Evolutionary conservation across 371 early-diverging fungal genomes (phyloP).

Genomic region (Mucor racemosus): DNA sequence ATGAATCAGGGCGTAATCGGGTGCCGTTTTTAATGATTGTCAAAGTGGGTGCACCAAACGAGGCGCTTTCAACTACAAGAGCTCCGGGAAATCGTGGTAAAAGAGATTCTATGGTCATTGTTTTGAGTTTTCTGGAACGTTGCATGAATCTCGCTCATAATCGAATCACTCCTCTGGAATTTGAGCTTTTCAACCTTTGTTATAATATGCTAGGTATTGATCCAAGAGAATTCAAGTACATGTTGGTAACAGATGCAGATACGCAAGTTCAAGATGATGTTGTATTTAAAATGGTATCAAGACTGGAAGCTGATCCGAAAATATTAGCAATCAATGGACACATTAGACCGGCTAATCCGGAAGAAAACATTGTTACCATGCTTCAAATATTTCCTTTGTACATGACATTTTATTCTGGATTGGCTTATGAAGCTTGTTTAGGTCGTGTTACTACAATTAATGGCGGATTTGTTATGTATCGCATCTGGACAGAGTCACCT

Average conservation of each 20-base stretch:
- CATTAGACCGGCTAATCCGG: slow-evolving; percentile 53
- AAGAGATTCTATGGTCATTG: slow-evolving; percentile 47
- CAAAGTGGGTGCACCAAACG: slow-evolving; percentile 41
- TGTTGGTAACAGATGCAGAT: slow-evolving; percentile 54
- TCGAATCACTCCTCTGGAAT: slow-evolving; percentile 49
- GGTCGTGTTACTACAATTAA: slow-evolving; percentile 45
- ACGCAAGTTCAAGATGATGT: slow-evolving; percentile 47
- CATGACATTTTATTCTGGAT: slow-evolving; percentile 41
- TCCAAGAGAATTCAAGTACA: slow-evolving; percentile 51
- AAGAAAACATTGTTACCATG: slow-evolving; percentile 52
- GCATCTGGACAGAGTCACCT: slow-evolving; percentile 41
- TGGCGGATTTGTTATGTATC: slow-evolving; percentile 53
- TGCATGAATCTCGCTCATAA: slow-evolving; percentile 50
- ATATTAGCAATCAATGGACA: slow-evolving; percentile 56
- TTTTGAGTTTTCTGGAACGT: slow-evolving; percentile 49
- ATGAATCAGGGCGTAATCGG: slow-evolving; percentile 51
- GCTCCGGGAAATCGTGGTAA: slow-evolving; percentile 54
- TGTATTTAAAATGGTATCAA: slow-evolving; percentile 32
- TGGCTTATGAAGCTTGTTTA: slow-evolving; percentile 52
- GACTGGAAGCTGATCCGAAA: slow-evolving; percentile 42
- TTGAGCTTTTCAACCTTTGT: slow-evolving; percentile 52
- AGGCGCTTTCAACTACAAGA: slow-evolving; percentile 11
- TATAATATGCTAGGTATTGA: slow-evolving; percentile 53
- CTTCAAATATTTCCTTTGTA: slow-evolving; percentile 55
- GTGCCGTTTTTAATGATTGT: slow-evolving; percentile 53